phyloP scores from a whole-genome alignment of 2,329 filamentous ascomycete genomes.

The Fusarium humuli region DNA sequence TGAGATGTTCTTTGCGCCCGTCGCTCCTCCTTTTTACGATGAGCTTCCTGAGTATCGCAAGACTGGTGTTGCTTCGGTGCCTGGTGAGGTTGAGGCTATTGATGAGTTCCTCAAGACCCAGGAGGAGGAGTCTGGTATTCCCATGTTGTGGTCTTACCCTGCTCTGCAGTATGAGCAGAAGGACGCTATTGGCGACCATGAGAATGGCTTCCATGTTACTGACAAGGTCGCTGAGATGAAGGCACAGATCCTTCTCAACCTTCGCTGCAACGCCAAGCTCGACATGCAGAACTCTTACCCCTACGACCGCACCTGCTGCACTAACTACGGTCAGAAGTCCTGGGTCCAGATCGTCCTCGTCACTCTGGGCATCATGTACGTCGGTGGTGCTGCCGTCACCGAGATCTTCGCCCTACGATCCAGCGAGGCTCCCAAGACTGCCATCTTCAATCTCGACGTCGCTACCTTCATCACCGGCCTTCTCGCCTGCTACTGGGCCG shows the following conservation, averaged over 20 bases:
- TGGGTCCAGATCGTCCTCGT: constrained; percentile 43
- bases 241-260: constrained; percentile 61
- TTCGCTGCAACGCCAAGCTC: constrained; percentile 62
- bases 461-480: constrained; percentile 43
- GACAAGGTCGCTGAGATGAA: constrained; percentile 46
- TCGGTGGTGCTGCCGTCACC: constrained; percentile 28
- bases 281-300: constrained; percentile 53
- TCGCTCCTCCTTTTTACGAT: constrained; percentile 41
- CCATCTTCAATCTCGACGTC: constrained; percentile 38
- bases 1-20: constrained; percentile 47
- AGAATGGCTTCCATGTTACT: constrained; percentile 48
- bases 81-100: constrained; percentile 28
- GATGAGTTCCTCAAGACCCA: constrained; percentile 34
- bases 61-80: constrained; percentile 26
- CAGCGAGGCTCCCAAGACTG: constrained; percentile 13
- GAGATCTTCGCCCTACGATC: constrained; percentile 29
- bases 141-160: constrained; percentile 39
- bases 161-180: constrained; percentile 26
- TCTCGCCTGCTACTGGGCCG: constrained; percentile 47
- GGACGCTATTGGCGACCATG: constrained; percentile 33
- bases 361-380: constrained; percentile 28
- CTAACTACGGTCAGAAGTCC: constrained; percentile 54
- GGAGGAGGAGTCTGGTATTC: constrained; percentile 32
- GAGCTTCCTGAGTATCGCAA: constrained; percentile 34
- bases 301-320: constrained; percentile 65